Evolutionary conservation across 2,329 filamentous ascomycete species (phyloP), one percentile per base, ranked within the genome.

Genomic region (Berkeleyomyces basicola): DNA sequence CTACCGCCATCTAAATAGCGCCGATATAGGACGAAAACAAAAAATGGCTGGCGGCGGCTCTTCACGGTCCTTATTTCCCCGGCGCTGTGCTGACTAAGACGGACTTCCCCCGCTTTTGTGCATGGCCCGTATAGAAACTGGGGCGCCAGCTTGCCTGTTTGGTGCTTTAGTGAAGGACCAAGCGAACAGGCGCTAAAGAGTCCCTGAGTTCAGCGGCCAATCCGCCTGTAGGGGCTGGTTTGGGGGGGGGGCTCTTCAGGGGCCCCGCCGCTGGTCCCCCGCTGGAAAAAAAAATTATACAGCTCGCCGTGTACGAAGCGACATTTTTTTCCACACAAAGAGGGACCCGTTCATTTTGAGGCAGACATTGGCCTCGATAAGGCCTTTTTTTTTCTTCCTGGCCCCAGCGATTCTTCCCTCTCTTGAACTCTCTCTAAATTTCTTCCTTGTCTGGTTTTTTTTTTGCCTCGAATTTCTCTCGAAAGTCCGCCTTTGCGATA

Each of bases 21-120:
- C 63, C 60, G 60, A 62, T 62, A 62, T 61, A 62, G 63, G 60
- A 65, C 63, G 61, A 62, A 65, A 65, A 64, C 51, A 11, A 59
- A 47, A 58, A 55, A 60, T 23, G 58, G 61, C 47, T 59, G 63
- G 47, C 14, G 16, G 33, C 63, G 63, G 63, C 43, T 65, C 61
- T 62, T 61, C 61, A 65, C 58, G 63, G 60, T 62, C 63, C 63
- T 65, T 43, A 60, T 65, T 65, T 60, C 57, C 49, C 63, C 60
- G 63, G 61, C 23, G 33, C 31, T n/a, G 10, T 16, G n/a, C 47
- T 65, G 61, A 65, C 57, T 65, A 65, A 65, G 58, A 7, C 43
- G 9, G 3, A 5, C 7, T n/a, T 3, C 4, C 7, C 58, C 57
- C n/a, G 7, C 16, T 59, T 59, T 60, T 37, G 9, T 14, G n/a